Evolutionary conservation across 139 green algal species (phyloP).

Genomic region (Picochlorum sp.): DNA sequence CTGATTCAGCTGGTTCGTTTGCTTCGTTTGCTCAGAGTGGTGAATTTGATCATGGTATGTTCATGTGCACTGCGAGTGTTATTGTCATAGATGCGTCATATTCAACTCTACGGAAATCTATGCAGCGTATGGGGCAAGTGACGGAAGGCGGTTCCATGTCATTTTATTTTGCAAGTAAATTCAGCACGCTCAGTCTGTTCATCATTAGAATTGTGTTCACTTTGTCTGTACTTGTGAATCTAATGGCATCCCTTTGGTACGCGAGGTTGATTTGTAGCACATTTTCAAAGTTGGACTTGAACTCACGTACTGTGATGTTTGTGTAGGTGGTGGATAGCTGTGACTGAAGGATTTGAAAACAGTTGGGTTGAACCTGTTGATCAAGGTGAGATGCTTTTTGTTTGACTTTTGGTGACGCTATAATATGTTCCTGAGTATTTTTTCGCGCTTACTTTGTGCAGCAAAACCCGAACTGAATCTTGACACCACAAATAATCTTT

Average conservation of each 20-base stretch:
- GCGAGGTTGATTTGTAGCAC: no score
- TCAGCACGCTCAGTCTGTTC: constrained; percentile 7
- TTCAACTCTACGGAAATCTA: neutral
- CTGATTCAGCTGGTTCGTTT: constrained; percentile 6
- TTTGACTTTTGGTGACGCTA: no score
- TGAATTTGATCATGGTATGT: constrained; percentile 2
- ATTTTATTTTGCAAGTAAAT: neutral
- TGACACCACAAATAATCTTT: neutral
- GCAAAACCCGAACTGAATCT: constrained; percentile 10
- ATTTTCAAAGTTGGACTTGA: no score
- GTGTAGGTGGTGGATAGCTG: constrained; percentile 14
- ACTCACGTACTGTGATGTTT: no score
- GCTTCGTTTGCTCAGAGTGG: constrained; percentile 17
- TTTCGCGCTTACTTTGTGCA: neutral
- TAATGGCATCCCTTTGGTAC: constrained; percentile 17
- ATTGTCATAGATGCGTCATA: no score
- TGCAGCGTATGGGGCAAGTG: neutral
- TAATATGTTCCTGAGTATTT: no score
- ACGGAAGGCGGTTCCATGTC: neutral
- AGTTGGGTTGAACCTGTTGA: constrained; percentile 14
- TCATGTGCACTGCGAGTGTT: neutral
- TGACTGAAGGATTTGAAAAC: constrained; percentile 11
- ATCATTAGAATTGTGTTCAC: constrained; percentile 6
- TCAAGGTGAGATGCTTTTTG: no score
- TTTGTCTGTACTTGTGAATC: constrained; percentile 19